Percentiles rank a stretch among this genome's conserved stretches.
These are phyloP conservation scores for Wickerhamomyces hampshirensis DNA, from an alignment of 805 yeast genomes.

Conservation along the genomic window DNA sequence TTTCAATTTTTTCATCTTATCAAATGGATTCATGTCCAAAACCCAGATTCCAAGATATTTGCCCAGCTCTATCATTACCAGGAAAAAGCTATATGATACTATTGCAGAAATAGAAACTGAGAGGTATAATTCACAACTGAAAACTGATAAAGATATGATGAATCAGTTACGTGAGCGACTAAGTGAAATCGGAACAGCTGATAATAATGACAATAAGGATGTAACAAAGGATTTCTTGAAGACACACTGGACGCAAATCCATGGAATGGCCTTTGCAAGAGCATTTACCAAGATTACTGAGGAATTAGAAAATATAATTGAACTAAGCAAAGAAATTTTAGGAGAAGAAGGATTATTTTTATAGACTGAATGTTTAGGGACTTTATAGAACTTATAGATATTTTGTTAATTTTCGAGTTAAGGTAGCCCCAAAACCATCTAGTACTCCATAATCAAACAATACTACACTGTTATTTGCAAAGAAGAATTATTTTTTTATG, in stretches of 20 bases:
- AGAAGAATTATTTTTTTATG: too few relatives aligned
- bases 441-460: too few relatives aligned
- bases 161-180: conserved; percentile 12
- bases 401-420: too few relatives aligned
- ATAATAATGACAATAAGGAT: conserved; percentile 1
- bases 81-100: conserved; percentile 39
- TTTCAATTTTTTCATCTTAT: conserved; percentile 36
- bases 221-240: conserved; percentile 19
- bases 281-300: conserved; percentile 43
- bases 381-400: too few relatives aligned
- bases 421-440: too few relatives aligned
- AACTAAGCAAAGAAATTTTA: conserved; percentile 35
- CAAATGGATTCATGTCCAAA: conserved; percentile 37
- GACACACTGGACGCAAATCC: conserved; percentile 42
- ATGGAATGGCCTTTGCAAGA: conserved; percentile 44
- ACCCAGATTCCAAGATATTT: conserved; percentile 37
- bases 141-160: background rate
- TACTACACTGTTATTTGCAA: too few relatives aligned
- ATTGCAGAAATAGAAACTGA: conserved; percentile 28
- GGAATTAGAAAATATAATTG: conserved; percentile 34
- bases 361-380: too few relatives aligned
- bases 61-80: conserved; percentile 38
- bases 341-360: conserved; percentile 34
- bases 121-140: background rate
- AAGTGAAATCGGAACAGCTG: conserved; percentile 2